Conservation (phyloP, 768 basidiomycete species). For the Macrocybe gigantea region DNA sequence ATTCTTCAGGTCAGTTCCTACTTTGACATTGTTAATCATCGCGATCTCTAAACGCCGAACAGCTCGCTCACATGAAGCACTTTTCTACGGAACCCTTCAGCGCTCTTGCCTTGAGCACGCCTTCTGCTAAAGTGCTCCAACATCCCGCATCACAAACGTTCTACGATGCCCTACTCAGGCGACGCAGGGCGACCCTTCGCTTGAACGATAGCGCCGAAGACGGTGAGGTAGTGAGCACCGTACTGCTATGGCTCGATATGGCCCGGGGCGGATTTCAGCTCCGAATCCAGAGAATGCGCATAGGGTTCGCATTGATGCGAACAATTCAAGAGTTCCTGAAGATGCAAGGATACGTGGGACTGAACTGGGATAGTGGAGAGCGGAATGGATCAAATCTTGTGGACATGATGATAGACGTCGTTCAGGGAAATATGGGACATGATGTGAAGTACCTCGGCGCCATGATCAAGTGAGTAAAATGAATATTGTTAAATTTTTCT, state of each 20-base stretch:
- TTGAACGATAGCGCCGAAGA: no score
- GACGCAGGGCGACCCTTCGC: constrained; percentile 12
- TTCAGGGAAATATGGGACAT: constrained; percentile 36
- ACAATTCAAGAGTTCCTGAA: constrained; percentile 2
- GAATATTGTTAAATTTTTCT: background rate
- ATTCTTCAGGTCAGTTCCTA: constrained; percentile 51
- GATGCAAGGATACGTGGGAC: constrained; percentile 34
- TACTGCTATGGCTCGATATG: constrained; percentile 28
- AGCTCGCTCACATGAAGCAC: constrained; percentile 69
- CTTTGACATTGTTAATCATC: background rate
- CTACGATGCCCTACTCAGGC: constrained; percentile 29
- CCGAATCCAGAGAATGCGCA: constrained; percentile 27
- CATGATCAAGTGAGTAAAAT: constrained; percentile 39
- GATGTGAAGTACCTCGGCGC: constrained; percentile 39
- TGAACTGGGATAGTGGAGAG: constrained; percentile 21
- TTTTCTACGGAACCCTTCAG: constrained; percentile 55
- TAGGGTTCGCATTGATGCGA: constrained; percentile 24
- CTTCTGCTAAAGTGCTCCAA: constrained; percentile 9
- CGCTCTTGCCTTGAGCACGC: constrained; percentile 29
- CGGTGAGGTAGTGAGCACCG: constrained; percentile 4
- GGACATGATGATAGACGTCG: constrained; percentile 35
- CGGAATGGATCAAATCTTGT: constrained; percentile 15
- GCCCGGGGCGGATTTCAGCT: constrained; percentile 31
- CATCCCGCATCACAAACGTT: constrained; percentile 18
- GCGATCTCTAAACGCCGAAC: background rate